Conservation (phyloP, 2,329 filamentous ascomycete genomes). For the Dryadomyces sulphureus region DNA sequence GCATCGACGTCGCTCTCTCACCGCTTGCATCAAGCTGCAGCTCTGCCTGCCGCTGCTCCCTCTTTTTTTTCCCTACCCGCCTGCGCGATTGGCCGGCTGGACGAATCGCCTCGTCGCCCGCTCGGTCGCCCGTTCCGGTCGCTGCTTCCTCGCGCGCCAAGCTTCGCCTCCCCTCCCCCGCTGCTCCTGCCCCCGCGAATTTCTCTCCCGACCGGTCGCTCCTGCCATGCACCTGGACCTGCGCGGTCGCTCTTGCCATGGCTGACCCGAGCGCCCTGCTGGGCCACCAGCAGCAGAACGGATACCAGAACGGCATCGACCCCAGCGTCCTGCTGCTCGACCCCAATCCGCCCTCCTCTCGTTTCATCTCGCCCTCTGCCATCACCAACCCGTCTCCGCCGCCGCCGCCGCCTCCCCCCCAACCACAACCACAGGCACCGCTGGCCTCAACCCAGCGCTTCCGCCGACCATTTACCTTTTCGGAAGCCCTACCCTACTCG, state of each 20-base stretch:
- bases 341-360: constrained; percentile 7
- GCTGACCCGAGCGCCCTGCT: constrained; percentile 13
- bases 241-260: constrained; percentile 15
- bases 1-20: not conserved
- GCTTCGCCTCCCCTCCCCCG: not conserved
- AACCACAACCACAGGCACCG: constrained; percentile 1
- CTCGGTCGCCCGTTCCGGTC: no score
- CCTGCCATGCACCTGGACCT: constrained; percentile 15
- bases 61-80: not conserved
- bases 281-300: constrained; percentile 10
- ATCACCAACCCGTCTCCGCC: constrained; percentile 5
- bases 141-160: no score
- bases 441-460: constrained; percentile 12
- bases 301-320: constrained; percentile 11
- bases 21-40: not conserved
- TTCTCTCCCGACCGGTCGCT: constrained; percentile 1
- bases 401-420: not conserved
- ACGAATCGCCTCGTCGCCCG: not conserved
- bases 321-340: constrained; percentile 11
- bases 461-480: constrained; percentile 42
- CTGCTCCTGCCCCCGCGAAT: not conserved
- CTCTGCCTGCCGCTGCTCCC: not conserved
- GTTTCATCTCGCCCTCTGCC: constrained; percentile 3
- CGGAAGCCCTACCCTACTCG: constrained; percentile 68
- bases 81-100: no score